A percentile compares a stretch with the other conserved stretches of the same genome.
Evolutionary conservation across 2,329 filamentous ascomycete genomes (phyloP).

Genomic region (Neonectria sp.): DNA sequence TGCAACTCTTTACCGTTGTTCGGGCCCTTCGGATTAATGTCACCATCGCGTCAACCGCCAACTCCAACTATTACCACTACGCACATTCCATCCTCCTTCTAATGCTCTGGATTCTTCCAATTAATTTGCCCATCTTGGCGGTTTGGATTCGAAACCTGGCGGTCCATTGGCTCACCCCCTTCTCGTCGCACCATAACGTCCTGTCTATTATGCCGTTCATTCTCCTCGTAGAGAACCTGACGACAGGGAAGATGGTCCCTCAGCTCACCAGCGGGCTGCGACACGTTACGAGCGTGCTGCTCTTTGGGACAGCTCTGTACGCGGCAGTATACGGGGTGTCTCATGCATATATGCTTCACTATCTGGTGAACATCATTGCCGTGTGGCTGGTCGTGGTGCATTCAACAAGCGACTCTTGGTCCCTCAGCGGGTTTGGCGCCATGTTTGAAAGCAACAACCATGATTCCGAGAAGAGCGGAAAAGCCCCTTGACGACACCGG

Average conservation of each 20-base stretch:
- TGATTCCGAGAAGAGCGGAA: conserved; percentile 67
- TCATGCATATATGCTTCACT: conserved; percentile 94
- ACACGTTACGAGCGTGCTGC: conserved; percentile 83
- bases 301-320: conserved; percentile 88
- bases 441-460: conserved; percentile 65
- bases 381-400: conserved; percentile 91
- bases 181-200: conserved; percentile 96
- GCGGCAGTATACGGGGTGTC: conserved; percentile 95
- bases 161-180: conserved; percentile 96
- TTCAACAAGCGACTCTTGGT: conserved; percentile 74
- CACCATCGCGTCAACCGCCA: conserved; percentile 76
- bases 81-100: conserved; percentile 91
- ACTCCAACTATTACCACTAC: conserved; percentile 95
- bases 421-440: conserved; percentile 64
- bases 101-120: conserved; percentile 97
- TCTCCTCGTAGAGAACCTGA: conserved; percentile 93
- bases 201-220: conserved; percentile 97
- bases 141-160: conserved; percentile 97
- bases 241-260: conserved; percentile 91
- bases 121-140: conserved; percentile 94
- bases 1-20: conserved; percentile 86
- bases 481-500: conserved; percentile 61
- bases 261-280: conserved; percentile 79
- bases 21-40: conserved; percentile 82
- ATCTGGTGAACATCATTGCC: conserved; percentile 88